Evolutionary conservation across 140 eudicot genomes (phyloP).

Genomic region (Bidens hawaiensis): DNA sequence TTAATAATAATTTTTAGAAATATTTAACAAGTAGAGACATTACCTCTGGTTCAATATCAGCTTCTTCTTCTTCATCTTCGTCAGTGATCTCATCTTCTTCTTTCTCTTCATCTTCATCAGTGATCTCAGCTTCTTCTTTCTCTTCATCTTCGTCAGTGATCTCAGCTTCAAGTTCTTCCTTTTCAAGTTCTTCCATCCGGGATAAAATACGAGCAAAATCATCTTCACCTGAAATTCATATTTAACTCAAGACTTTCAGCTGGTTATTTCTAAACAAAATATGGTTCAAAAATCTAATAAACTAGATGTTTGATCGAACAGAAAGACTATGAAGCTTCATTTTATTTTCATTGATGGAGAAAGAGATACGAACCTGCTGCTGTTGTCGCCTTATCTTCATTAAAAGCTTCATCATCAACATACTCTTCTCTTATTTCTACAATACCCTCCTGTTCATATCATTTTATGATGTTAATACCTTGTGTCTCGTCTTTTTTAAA

Average conservation of each 20-base stretch:
- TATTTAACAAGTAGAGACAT: conserved; percentile 1
- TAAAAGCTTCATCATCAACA: conserved; percentile 54
- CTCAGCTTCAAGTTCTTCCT: conserved; percentile 73
- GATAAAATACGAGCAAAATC: conserved; percentile 63
- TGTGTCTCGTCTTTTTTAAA: background rate
- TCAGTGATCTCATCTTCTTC: too few relatives aligned
- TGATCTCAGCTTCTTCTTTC: too few relatives aligned
- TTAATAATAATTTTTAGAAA: background rate
- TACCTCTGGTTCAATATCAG: conserved; percentile 33
- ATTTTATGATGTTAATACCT: conserved; percentile 10
- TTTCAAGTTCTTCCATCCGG: conserved; percentile 83
- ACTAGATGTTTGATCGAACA: background rate
- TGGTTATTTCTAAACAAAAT: background rate
- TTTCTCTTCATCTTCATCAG: conserved; percentile 28
- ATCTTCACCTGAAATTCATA: conserved; percentile 39
- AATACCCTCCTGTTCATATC: conserved; percentile 71
- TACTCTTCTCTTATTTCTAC: conserved; percentile 90
- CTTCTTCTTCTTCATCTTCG: conserved; percentile 26
- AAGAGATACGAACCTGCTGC: conserved; percentile 38
- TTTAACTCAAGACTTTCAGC: background rate
- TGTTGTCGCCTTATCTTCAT: conserved; percentile 22
- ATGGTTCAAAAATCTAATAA: background rate
- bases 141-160: conserved; percentile 33
- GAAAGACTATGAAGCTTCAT: background rate
- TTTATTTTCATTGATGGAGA: background rate